Base-by-base conservation (phyloP, 805 yeast genomes). In the Blastobotrys mokoenaii region DNA sequence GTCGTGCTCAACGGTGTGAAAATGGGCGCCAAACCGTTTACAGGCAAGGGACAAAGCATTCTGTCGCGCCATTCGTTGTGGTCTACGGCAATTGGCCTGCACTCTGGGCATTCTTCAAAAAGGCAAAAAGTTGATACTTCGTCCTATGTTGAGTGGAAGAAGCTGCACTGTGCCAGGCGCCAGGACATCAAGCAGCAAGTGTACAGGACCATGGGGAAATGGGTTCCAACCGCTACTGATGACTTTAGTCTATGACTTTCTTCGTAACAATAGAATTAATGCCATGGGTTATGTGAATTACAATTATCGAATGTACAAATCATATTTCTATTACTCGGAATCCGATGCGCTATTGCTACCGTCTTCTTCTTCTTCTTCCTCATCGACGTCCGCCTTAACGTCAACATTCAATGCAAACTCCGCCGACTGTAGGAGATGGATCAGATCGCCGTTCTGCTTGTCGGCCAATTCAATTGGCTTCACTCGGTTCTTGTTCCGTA, bases 401-500 rank as follows among this genome's bases (percentile, higher is more conserved):
- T 61, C 65, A 45, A 56, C 47, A 44, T 54, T 22, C 36, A 50
- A 37, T 1, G 95, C 94, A 55, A 79, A 79, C 64, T 87, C 95
- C 0, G 97, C 96, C 46, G 86, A 78, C 56, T 87, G 84, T 51
- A 90, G 71, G 29, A 79, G 66, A 55, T 79, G 79, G 36, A 69
- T 68, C 50, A 90, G 70, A 46, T 76, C 73, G 1, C 70, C 75
- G 47, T 80, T 77, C 17, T 70, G 72, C 12, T 27, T 14, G 22
- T 63, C 68, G 12, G 77, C 80, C 48, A 88, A 69, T 53, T 86
- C 87, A 34, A 82, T 71, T 5, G 97, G 95, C 54, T 76, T 84
- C 55, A 81, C 73, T 18, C 85, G 85, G 34, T 71, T 69, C 32
- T 71, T 73, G 58, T 84, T 84, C 51, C 42, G 45, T 62, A 71